Conservation (phyloP, 805 yeast genomes). For the Candida ovalis region DNA sequence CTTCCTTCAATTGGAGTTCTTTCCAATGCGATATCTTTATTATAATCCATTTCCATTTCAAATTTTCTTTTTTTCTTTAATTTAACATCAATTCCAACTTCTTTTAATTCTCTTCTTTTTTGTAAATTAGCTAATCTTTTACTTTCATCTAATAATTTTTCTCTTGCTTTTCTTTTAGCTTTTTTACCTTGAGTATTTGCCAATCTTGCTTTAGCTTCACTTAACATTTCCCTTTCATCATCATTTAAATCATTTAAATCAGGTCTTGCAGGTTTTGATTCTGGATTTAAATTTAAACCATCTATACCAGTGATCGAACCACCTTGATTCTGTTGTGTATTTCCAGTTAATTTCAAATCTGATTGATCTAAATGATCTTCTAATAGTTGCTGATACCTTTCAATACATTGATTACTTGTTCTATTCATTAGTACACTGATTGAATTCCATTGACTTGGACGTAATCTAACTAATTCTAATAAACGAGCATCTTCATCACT, state of each 20-base stretch:
- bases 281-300: slow-evolving; percentile 67
- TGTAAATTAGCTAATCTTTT: slow-evolving; percentile 72
- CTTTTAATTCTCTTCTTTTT: slow-evolving; percentile 74
- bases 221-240: slow-evolving; percentile 85
- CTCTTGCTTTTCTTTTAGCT: slow-evolving; percentile 86
- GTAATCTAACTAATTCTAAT: slow-evolving; percentile 56
- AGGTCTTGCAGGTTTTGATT: slow-evolving; percentile 75
- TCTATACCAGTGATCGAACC: slow-evolving; percentile 34
- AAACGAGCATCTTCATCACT: slow-evolving; percentile 72
- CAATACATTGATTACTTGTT: slow-evolving; percentile 83
- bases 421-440: slow-evolving; percentile 79
- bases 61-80: slow-evolving; percentile 51
- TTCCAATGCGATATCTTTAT: slow-evolving; percentile 79
- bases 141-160: slow-evolving; percentile 76
- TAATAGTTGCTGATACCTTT: slow-evolving; percentile 71
- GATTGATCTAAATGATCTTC: slow-evolving; percentile 41
- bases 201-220: slow-evolving; percentile 91
- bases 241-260: slow-evolving; percentile 79
- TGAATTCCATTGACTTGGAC: slow-evolving; percentile 95
- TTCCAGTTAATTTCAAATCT: slow-evolving; percentile 23
- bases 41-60: slow-evolving; percentile 70
- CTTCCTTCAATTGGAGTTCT: slow-evolving; percentile 62
- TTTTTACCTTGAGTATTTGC: slow-evolving; percentile 93
- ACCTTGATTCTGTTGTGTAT: no score
- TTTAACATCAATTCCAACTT: slow-evolving; percentile 61